Conservation (phyloP, 495 filamentous ascomycete species). For the Aspergillus sclerotioniger region DNA sequence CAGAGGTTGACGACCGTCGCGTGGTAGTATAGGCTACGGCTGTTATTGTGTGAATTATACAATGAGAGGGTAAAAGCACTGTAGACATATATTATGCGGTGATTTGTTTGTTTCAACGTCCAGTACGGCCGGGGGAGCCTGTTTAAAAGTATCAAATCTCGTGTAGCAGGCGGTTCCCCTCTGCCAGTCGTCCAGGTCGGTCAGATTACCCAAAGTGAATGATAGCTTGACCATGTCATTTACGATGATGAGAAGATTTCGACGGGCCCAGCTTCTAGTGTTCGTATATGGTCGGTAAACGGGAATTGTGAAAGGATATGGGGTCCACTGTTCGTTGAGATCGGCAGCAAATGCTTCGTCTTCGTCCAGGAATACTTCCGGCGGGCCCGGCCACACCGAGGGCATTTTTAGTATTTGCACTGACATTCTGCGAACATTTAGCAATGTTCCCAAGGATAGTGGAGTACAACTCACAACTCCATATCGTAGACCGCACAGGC, state of each 20-base stretch:
- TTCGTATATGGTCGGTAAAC: neutral
- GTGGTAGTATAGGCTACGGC: neutral
- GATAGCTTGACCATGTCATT: neutral
- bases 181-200: neutral
- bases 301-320: neutral
- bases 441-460: too few species aligned
- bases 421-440: neutral
- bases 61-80: neutral
- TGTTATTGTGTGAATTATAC: neutral
- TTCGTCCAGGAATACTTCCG: neutral
- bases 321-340: neutral
- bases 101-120: neutral
- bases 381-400: neutral
- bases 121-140: neutral
- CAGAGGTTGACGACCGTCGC: neutral
- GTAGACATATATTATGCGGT: neutral
- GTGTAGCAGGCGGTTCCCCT: neutral
- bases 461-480: neutral
- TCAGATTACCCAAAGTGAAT: neutral
- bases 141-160: neutral
- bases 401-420: neutral
- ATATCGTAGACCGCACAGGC: constrained; percentile 3
- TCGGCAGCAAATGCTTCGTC: neutral
- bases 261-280: neutral
- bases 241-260: neutral